These are phyloP conservation scores for Entoloma clypeatum DNA, from an alignment of 1,284 basidiomycete genomes.

Conservation along the genomic window DNA sequence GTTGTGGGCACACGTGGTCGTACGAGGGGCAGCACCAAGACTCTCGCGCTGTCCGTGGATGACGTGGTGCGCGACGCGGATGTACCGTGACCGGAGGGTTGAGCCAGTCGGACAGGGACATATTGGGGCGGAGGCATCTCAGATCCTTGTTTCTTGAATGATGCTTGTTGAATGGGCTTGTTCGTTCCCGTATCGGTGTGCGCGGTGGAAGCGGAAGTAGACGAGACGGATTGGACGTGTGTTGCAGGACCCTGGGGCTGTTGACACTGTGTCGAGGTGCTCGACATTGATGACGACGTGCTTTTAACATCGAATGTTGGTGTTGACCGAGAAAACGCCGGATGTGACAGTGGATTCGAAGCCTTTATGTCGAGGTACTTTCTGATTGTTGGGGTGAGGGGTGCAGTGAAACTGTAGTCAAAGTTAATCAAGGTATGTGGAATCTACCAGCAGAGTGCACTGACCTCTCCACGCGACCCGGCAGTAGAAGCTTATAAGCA, in stretches of 20 bases:
- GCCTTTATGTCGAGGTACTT: slow-evolving; percentile 71
- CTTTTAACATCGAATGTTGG: slow-evolving; percentile 5
- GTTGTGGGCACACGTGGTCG: slow-evolving; percentile 4
- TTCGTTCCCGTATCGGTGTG: slow-evolving; percentile 4
- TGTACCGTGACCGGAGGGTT: slow-evolving; percentile 18
- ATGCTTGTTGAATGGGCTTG: slow-evolving; percentile 18
- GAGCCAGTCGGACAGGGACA: slow-evolving; percentile 26
- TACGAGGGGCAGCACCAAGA: slow-evolving; percentile 8
- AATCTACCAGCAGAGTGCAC: slow-evolving; percentile 23
- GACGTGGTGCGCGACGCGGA: slow-evolving; percentile 19
- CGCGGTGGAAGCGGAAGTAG: slow-evolving; percentile 15
- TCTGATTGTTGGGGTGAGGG: slow-evolving; percentile 71
- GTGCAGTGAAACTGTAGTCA: slow-evolving; percentile 58
- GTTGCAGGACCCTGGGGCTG: slow-evolving; percentile 13
- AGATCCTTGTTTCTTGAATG: slow-evolving; percentile 13
- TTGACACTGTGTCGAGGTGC: slow-evolving; percentile 15
- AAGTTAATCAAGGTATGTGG: slow-evolving; percentile 13
- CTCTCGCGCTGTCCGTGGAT: slow-evolving; percentile 14
- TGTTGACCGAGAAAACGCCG: slow-evolving; percentile 1
- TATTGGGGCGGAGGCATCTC: slow-evolving; percentile 24
- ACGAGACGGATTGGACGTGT: slow-evolving; percentile 23
- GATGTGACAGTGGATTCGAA: slow-evolving; percentile 4
- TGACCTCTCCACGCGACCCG: slow-evolving; percentile 62
- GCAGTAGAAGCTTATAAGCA: slow-evolving; percentile 69
- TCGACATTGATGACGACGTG: slow-evolving; percentile 22